Evolutionary conservation across 2,329 filamentous ascomycete species (phyloP).

Genomic region (Fusarium beomiforme): DNA sequence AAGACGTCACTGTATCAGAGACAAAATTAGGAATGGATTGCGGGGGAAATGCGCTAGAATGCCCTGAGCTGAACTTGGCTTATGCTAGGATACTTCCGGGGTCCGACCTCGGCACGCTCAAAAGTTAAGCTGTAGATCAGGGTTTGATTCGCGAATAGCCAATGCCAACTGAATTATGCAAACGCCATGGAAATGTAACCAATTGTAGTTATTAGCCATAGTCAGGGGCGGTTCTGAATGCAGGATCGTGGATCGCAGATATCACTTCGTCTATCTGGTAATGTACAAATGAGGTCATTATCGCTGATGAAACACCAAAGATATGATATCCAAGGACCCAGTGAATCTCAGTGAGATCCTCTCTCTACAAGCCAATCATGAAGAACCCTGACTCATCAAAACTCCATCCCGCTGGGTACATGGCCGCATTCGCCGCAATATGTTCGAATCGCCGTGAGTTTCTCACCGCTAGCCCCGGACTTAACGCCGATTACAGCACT

Average conservation of each 20-base stretch:
- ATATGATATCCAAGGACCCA: conserved; percentile 6
- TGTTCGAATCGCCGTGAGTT: conserved; percentile 10
- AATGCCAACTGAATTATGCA: conserved; percentile 4
- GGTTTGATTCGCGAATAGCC: conserved; percentile 5
- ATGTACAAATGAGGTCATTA: conserved; percentile 25
- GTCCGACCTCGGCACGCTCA: conserved; percentile 20
- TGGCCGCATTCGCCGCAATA: conserved; percentile 31
- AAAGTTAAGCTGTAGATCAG: conserved; percentile 15
- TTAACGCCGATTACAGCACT: conserved; percentile 14
- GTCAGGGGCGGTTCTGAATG: neutral
- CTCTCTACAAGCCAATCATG: conserved; percentile 23
- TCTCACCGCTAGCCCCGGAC: conserved; percentile 33
- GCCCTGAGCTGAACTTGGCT: conserved; percentile 8
- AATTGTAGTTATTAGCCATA: conserved; percentile 8
- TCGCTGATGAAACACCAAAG: conserved; percentile 18
- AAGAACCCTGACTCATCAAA: conserved; percentile 25
- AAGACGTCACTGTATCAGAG: conserved; percentile 38
- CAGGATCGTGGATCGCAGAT: neutral
- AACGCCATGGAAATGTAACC: neutral
- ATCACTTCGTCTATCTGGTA: conserved; percentile 3
- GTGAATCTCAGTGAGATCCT: neutral
- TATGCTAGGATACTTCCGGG: neutral
- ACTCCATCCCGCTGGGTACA: conserved; percentile 12
- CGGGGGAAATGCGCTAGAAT: conserved; percentile 24
- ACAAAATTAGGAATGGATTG: conserved; percentile 22